These are phyloP conservation scores for Coelastrella sp. DNA, from an alignment of 139 green algal species.

Conservation along the genomic window DNA sequence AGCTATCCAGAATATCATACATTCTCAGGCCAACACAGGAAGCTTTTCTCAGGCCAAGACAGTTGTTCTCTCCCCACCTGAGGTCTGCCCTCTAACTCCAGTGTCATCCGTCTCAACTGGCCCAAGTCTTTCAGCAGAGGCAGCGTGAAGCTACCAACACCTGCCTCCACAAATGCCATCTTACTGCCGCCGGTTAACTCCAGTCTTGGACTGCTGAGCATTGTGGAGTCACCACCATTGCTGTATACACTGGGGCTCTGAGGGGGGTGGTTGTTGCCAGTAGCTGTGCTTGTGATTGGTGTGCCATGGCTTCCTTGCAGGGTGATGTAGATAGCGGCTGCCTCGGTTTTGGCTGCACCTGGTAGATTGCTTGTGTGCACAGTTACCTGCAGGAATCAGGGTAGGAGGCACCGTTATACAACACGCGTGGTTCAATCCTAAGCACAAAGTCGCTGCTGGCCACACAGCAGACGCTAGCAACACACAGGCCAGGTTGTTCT, in stretches of 20 bases:
- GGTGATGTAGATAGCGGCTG: background rate
- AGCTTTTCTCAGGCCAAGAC: too few species aligned
- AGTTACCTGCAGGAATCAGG: background rate
- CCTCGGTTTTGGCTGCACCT: background rate
- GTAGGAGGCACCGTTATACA: background rate
- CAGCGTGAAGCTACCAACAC: background rate
- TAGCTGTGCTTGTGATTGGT: constrained; percentile 21
- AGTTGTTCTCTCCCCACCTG: background rate
- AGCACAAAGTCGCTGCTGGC: too few species aligned
- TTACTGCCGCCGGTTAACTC: background rate
- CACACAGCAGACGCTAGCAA: too few species aligned
- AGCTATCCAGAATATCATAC: too few species aligned
- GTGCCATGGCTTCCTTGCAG: constrained; percentile 6
- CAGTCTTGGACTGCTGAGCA: constrained; percentile 1
- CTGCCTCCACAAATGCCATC: background rate
- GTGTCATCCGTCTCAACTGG: constrained; percentile 22
- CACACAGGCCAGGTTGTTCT: too few species aligned
- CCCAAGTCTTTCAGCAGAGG: constrained; percentile 2
- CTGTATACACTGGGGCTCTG: background rate
- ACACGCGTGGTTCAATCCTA: too few species aligned
- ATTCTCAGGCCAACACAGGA: too few species aligned
- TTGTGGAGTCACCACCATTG: background rate
- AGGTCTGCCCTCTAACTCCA: constrained; percentile 1
- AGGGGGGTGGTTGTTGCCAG: background rate
- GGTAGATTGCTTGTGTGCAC: background rate